Evolutionary conservation across 2,329 filamentous ascomycete species (phyloP), one percentile per base, ranked within the genome.

Genomic region (Lachnellula occidentalis): DNA sequence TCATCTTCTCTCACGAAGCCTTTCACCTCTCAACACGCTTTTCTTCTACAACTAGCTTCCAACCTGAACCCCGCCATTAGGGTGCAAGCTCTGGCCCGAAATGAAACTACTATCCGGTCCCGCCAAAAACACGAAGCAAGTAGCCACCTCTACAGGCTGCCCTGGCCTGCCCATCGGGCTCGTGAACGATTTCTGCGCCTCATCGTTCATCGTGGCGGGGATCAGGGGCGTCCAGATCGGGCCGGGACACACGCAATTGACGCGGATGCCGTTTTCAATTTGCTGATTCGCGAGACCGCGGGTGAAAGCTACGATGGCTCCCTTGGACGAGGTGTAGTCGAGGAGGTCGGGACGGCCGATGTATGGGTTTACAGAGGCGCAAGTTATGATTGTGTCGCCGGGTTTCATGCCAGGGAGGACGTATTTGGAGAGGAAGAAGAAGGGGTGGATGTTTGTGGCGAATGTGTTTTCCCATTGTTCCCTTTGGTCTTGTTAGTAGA

Each of bases 311-410:
- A 92, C 73, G 61, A 94, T 86, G 51, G 87, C 88, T 36, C 88
- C 88, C 69, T 89, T 90, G 24, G 86, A 90, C 1, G 85, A 83
- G 0, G 88, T 91, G 73, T 94, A 92, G 71, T 94, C 88, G 48
- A 94, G 80, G 2, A 92, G 78, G 64, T 92, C 88, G 0, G 86
- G 85, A 1, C 88, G 86, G 39, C 89, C 89, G 55, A 91, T 81
- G 72, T 92, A 94, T 24, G 85, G 87, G 69, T 92, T 92, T 68
- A 94, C 85, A 34, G 87, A 91, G 45, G 88, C 85, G 68, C 90
- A 91, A 75, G 92, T 94, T 78, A 95, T 90, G 69, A 95, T 90
- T 24, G 82, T 84, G 53, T 82, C 79, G 36, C 90, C 89, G n/a
- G 71, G 70, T 66, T 82, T 80, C 83, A 94, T 87, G 71, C 92